Base-by-base conservation (phyloP, 129 eudicot genomes). In the Escallonia rubra region DNA sequence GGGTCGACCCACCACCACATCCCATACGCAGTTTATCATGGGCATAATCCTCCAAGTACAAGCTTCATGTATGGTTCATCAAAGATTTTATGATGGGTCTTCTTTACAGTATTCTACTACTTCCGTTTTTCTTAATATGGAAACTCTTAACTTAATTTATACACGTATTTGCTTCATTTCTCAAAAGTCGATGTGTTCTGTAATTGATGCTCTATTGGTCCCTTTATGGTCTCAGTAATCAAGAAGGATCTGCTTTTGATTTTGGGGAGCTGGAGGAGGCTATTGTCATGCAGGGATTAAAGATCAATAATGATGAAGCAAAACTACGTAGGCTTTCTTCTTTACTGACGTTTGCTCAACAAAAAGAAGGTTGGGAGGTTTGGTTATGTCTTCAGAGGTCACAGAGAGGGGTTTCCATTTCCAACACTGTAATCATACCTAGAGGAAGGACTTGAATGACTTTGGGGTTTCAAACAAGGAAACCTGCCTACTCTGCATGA, bases 191-290 rank as follows among this genome's bases (percentile, higher is more conserved):
- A 67, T 54, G 52, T 61, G 73, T 68, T 75, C 55, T 70, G 4
- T 38, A 0, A 8, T 40, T 61, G 54, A 38, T 58, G n/a, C 8
- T 43, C 14, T 68, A 23, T 23, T 23, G 34, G 34, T 23, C 34
- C 34, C 34, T 23, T 23, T 23, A 0, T 23, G 34, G 57, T 64
- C 12, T 34, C 70, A 87, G 99, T 45, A 89, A 82, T 77, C 95
- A 75, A 86, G 93, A 86, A 82, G 92, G 95, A 62, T 64, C 99
- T 39, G 65, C 86, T 66, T 86, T 89, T 79, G 90, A 89, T 85
- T 94, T 89, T 80, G 93, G 96, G 54, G 99, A 82, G 82, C 92
- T 94, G 44, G 96, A 94, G 69, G 97, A 94, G 72, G 99, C 96
- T 45, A 84, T 94, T 71, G 93, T 72, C 8, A 83, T 89, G 68